These are phyloP conservation scores for Talaromyces nanjingensis DNA, from an alignment of 495 filamentous ascomycete species.

Conservation along the genomic window DNA sequence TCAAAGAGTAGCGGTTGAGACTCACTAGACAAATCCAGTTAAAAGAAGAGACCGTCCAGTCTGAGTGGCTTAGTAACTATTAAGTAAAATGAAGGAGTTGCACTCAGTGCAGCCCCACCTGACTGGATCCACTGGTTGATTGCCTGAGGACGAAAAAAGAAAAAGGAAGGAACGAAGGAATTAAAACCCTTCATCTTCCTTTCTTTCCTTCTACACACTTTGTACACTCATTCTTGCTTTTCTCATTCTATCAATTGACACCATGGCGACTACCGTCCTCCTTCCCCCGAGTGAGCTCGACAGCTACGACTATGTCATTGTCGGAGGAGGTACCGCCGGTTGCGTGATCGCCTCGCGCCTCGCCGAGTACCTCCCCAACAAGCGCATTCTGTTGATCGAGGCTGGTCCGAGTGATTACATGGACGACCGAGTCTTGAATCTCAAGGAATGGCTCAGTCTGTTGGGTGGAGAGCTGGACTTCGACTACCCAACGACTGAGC, in stretches of 20 bases:
- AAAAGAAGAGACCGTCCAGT: neutral
- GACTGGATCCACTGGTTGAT: neutral
- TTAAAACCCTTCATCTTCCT: neutral
- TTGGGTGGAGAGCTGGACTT: conserved; percentile 79
- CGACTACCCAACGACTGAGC: conserved; percentile 79
- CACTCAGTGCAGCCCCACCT: neutral
- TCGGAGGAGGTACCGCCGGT: conserved; percentile 83
- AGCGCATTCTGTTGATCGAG: conserved; percentile 58
- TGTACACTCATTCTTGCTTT: neutral
- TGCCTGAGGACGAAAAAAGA: conserved; percentile 3
- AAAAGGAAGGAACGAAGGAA: neutral
- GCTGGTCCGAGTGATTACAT: conserved; percentile 55
- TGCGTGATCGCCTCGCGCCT: conserved; percentile 73
- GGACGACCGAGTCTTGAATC: conserved; percentile 63
- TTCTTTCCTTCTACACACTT: neutral
- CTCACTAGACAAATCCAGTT: neutral
- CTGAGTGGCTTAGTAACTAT: neutral
- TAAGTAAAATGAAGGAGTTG: neutral
- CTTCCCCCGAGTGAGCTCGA: conserved; percentile 52
- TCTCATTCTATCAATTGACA: neutral
- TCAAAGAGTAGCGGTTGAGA: too few species aligned
- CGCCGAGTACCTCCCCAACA: conserved; percentile 59
- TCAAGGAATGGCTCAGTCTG: conserved; percentile 73
- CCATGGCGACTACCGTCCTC: conserved; percentile 54
- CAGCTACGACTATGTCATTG: conserved; percentile 78